phyloP scores from a whole-genome alignment of 139 green algal species.

The Asterochloris erici region DNA sequence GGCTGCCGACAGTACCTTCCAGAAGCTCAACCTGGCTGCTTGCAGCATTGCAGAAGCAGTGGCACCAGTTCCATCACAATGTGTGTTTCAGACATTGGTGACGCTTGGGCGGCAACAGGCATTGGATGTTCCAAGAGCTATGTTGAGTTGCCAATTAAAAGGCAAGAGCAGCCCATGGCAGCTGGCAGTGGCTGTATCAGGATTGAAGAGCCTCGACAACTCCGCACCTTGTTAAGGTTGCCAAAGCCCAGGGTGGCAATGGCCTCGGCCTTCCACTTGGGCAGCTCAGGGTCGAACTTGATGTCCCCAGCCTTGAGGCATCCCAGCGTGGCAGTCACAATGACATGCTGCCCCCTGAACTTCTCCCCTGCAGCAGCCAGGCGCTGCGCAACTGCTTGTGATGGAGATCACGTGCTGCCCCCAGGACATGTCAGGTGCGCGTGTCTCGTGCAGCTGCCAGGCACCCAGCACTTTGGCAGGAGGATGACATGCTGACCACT shows the following conservation, averaged over 20 bases:
- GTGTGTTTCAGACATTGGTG: not conserved
- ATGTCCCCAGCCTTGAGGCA: constrained; percentile 64
- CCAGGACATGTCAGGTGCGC: too few species aligned
- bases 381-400: too few species aligned
- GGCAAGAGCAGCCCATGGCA: not conserved
- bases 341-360: constrained; percentile 43
- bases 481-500: too few species aligned
- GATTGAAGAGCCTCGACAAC: not conserved
- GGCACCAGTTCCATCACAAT: too few species aligned
- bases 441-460: too few species aligned
- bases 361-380: constrained; percentile 22
- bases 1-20: too few species aligned
- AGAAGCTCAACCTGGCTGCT: too few species aligned
- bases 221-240: constrained; percentile 77
- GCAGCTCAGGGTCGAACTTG: constrained; percentile 68
- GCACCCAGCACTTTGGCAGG: too few species aligned
- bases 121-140: too few species aligned
- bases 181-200: not conserved
- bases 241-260: constrained; percentile 77
- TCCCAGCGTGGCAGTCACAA: constrained; percentile 72
- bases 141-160: too few species aligned
- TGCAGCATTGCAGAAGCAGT: too few species aligned
- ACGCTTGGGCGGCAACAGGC: not conserved
- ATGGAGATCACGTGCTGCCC: too few species aligned
- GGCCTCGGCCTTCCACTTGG: constrained; percentile 63